phyloP scores from a whole-genome alignment of 2,329 filamentous ascomycete genomes.

The Cadophora sp. region DNA sequence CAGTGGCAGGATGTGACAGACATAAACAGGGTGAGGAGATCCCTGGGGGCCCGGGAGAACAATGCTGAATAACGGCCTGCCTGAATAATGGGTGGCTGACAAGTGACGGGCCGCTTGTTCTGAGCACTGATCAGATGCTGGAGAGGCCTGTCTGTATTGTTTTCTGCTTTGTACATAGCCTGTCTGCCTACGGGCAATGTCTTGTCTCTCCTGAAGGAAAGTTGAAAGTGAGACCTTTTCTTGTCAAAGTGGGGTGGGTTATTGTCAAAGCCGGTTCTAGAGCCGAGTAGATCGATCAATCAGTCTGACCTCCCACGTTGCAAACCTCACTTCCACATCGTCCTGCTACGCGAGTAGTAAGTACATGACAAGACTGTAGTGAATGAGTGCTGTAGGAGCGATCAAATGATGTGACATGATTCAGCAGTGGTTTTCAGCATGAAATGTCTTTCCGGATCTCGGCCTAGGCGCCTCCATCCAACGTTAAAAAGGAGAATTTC shows the following conservation, averaged over 20 bases:
- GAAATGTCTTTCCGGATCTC: conserved; percentile 2
- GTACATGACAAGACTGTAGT: not conserved
- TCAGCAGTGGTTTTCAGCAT: conserved; percentile 2
- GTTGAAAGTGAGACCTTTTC: not conserved
- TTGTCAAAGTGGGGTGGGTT: not conserved
- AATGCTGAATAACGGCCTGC: conserved; percentile 19
- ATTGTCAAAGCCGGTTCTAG: not conserved
- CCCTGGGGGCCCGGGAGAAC: conserved; percentile 4
- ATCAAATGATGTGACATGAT: not conserved
- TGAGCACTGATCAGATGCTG: conserved; percentile 18
- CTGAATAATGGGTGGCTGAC: conserved; percentile 23
- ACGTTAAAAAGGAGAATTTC: not conserved
- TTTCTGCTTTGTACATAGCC: not conserved
- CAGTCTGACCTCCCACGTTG: not conserved
- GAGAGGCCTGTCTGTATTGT: conserved; percentile 2
- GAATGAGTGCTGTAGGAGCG: too few relatives aligned
- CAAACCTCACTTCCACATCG: not conserved
- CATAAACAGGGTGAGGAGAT: conserved; percentile 2
- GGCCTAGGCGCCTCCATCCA: not conserved
- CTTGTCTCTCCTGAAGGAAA: not conserved
- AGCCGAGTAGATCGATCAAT: not conserved
- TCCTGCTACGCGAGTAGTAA: not conserved
- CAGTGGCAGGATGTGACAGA: conserved; percentile 5
- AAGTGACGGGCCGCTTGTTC: not conserved
- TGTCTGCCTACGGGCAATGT: not conserved